Base-by-base conservation (phyloP, 495 filamentous ascomycete species). In the Penicillium herquei region DNA sequence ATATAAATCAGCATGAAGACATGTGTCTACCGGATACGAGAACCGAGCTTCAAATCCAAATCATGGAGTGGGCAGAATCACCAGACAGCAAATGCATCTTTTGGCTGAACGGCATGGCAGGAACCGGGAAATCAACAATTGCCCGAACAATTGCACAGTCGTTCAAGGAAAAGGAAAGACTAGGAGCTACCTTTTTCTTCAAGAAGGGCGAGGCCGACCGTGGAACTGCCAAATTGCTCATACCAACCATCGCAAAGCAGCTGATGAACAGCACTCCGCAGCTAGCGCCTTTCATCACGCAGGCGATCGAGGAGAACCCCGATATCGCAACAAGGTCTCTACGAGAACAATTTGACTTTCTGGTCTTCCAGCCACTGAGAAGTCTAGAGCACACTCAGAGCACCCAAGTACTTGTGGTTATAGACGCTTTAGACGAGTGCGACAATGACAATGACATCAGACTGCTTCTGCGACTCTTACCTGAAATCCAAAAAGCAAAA, bases 181-280 rank as follows among this genome's bases (percentile, higher is more conserved):
- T n/a, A n/a, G n/a, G n/a, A n/a, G 48, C 48, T 5, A 50, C 14
- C 12, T 50, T 50, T 18, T 50, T 50, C 34, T 50, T 50, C 34
- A 50, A 39, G n/a, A 18, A 31, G 26, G 48, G 48, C 34, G 48
- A 21, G 30, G 34, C 4, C 6, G 48, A 40, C 12, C 33, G 48
- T 18, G 48, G 34, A 9, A 39, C 12, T 13, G 34, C 48, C 5
- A 50, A 18, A 12, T 3, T 16, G 1, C 8, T 50, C 0, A 18
- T 50, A 4, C 3, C 48, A 6, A 50, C 33, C 7, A n/a, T 50
- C 2, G n/a, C 14, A 6, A 10, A 39, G n/a, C 48, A 50, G 26
- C 10, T 50, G 11, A 4, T 51, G 3, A 26, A 5, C 8, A 26
- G 11, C 11, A 6, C 6, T 7, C 33, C 3, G 4, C 8, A 33